phyloP scores from a whole-genome alignment of 23 red algal genomes.

The Chondrus crispus region DNA sequence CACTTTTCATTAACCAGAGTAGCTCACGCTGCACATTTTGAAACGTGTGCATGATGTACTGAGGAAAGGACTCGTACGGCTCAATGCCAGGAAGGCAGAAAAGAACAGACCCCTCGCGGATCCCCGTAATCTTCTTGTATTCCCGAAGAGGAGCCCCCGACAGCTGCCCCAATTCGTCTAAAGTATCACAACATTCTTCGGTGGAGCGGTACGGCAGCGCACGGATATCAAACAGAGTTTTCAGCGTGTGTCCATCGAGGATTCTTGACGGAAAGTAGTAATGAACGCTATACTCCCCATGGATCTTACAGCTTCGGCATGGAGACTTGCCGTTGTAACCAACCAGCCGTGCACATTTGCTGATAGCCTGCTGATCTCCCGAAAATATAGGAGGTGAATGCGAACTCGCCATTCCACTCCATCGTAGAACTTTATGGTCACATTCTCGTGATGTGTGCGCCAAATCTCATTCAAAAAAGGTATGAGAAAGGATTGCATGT shows the following conservation, averaged over 20 bases:
- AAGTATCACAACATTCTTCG: not conserved
- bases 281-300: not conserved
- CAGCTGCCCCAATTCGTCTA: too few species aligned
- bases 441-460: not conserved
- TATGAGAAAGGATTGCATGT: conserved; percentile 6
- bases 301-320: not conserved
- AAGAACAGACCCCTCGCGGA: not conserved
- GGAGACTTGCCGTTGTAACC: not conserved
- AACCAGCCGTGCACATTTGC: not conserved
- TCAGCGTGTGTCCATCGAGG: not conserved
- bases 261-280: conserved; percentile 5
- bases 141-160: too few species aligned
- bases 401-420: not conserved
- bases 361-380: not conserved
- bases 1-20: not conserved
- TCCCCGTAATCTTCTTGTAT: not conserved
- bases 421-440: not conserved
- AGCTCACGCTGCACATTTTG: not conserved
- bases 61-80: not conserved
- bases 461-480: not conserved
- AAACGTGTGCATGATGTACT: not conserved
- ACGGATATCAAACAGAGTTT: not conserved
- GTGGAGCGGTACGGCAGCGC: not conserved
- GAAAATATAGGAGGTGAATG: not conserved
- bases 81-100: too few species aligned